Conservation (phyloP, 2,329 filamentous ascomycete species). For the Ceratocystis albifundus region DNA sequence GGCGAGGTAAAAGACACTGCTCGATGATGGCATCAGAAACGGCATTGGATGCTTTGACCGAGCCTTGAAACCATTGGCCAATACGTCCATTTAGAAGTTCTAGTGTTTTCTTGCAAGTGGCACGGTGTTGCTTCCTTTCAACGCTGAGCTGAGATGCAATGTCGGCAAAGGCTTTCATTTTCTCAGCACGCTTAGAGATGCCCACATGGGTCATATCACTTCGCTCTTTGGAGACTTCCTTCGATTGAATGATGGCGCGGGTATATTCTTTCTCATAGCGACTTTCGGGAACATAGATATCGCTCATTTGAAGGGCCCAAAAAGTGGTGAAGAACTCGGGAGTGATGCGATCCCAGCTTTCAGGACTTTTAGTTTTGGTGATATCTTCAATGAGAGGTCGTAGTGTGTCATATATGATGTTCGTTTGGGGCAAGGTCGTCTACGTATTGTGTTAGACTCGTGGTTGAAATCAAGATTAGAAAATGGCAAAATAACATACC, state of each 20-base stretch:
- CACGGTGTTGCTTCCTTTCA: constrained; percentile 24
- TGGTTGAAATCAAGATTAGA: neutral
- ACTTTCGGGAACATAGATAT: constrained; percentile 63
- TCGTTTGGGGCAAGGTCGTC: neutral
- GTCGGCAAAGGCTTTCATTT: constrained; percentile 57
- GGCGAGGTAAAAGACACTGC: constrained; percentile 81
- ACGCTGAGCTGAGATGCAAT: constrained; percentile 30
- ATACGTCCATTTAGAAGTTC: constrained; percentile 64
- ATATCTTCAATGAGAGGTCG: constrained; percentile 63
- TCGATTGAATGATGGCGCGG: constrained; percentile 54
- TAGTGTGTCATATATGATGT: constrained; percentile 33
- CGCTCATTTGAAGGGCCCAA: constrained; percentile 77
- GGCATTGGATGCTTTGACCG: constrained; percentile 38
- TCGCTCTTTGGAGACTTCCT: constrained; percentile 57
- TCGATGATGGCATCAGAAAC: constrained; percentile 73
- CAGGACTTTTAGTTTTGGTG: constrained; percentile 46
- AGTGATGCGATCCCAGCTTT: constrained; percentile 58
- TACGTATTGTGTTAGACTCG: neutral
- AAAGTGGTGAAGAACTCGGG: constrained; percentile 80
- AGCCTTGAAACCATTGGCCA: constrained; percentile 60
- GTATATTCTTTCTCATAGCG: constrained; percentile 69
- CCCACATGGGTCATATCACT: constrained; percentile 59
- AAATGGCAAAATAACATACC: constrained; percentile 1
- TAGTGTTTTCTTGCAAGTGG: constrained; percentile 31
- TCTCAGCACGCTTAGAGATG: constrained; percentile 54